Conservation (phyloP, 352 stramenopile genomes). For the Pythium volutum region DNA sequence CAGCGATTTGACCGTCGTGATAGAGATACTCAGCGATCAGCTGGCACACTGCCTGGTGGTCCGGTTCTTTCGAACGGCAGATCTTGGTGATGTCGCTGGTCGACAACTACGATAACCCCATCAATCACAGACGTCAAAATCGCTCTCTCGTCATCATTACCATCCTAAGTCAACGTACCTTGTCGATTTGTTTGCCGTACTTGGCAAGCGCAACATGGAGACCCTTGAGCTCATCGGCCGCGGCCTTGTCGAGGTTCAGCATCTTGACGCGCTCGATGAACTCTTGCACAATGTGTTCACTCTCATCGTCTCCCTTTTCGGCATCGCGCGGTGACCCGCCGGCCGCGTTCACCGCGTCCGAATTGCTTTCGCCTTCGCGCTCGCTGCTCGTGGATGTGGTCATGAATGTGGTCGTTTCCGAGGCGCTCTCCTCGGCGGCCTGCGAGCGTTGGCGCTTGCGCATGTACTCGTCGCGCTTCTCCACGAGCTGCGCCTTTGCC, state of each 20-base stretch:
- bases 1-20: slow-evolving; percentile 72
- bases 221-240: slow-evolving; percentile 58
- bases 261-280: slow-evolving; percentile 63
- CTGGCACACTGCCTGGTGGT: slow-evolving; percentile 60
- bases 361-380: slow-evolving; percentile 21
- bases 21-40: slow-evolving; percentile 78
- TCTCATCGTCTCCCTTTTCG: slow-evolving; percentile 60
- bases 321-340: slow-evolving; percentile 11
- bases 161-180: slow-evolving; percentile 31
- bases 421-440: slow-evolving; percentile 17
- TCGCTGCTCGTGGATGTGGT: slow-evolving; percentile 4
- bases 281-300: slow-evolving; percentile 59
- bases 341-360: slow-evolving; percentile 1
- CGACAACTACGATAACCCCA: slow-evolving; percentile 23
- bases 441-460: slow-evolving; percentile 50
- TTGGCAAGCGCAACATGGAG: slow-evolving; percentile 74
- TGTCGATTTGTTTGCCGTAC: slow-evolving; percentile 79
- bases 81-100: slow-evolving; percentile 67
- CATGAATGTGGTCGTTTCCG: not conserved
- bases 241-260: slow-evolving; percentile 71
- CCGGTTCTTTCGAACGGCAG: slow-evolving; percentile 53
- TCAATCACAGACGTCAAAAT: not conserved
- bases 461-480: slow-evolving; percentile 53
- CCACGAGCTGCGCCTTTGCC: slow-evolving; percentile 53
- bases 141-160: not conserved